A percentile compares a stretch with the other conserved stretches of the same genome.
These are phyloP conservation scores for Backusella circina DNA, from an alignment of 192 early-diverging fungal species.

Conservation along the genomic window DNA sequence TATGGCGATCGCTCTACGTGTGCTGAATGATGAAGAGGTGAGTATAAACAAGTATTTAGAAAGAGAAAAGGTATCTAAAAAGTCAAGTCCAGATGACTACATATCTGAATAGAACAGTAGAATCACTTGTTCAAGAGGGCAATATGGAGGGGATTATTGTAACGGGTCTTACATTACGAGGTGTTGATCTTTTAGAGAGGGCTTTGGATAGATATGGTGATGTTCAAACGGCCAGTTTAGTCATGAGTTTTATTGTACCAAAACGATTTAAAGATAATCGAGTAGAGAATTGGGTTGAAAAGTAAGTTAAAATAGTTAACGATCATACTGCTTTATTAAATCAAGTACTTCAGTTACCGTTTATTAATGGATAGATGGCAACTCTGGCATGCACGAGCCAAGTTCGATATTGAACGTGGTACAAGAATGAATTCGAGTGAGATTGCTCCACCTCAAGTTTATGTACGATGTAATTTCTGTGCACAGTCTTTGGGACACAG, in stretches of 20 bases:
- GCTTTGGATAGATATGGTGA: constrained; percentile 87
- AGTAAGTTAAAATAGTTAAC: constrained; percentile 37
- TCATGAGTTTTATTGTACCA: constrained; percentile 61
- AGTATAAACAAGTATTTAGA: not conserved
- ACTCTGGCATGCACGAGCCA: constrained; percentile 79
- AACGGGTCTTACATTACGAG: constrained; percentile 70
- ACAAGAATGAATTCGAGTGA: constrained; percentile 54
- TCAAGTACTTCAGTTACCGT: constrained; percentile 61
- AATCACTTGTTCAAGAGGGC: constrained; percentile 56
- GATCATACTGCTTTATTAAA: no score
- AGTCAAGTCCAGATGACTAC: constrained; percentile 44
- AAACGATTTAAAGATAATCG: constrained; percentile 54
- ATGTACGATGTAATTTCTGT: constrained; percentile 88
- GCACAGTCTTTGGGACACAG: constrained; percentile 61
- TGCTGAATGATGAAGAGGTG: constrained; percentile 78
- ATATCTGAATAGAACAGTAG: constrained; percentile 57
- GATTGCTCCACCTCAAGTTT: constrained; percentile 70
- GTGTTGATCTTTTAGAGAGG: constrained; percentile 70
- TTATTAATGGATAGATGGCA: constrained; percentile 83
- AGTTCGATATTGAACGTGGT: constrained; percentile 88
- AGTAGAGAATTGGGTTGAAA: constrained; percentile 71
- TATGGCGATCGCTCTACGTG: constrained; percentile 81
- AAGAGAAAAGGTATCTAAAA: not conserved
- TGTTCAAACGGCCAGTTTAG: constrained; percentile 82
- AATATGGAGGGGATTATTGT: constrained; percentile 80